Percentiles rank a stretch among this genome's conserved stretches.
Conservation (phyloP, 202 grass and related monocot species). For the Cymbopogon flexuosus region DNA sequence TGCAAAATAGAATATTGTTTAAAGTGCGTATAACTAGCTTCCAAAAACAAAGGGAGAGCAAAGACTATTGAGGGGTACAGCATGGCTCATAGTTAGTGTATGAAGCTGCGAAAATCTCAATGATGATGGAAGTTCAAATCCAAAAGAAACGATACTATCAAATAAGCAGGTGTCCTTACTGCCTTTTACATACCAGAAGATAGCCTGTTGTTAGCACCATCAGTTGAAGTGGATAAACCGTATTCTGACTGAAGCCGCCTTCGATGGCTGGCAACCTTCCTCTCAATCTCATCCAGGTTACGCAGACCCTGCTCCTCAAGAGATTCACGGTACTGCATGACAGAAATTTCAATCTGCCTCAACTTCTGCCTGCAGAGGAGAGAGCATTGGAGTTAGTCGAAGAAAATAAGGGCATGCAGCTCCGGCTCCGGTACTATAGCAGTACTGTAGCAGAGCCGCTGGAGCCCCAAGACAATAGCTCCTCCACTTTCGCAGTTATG, state of each 20-base stretch:
- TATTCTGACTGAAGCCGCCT: constrained; percentile 75
- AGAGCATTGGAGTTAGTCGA: neutral
- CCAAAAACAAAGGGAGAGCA: neutral
- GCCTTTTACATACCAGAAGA: constrained; percentile 59
- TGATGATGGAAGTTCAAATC: constrained; percentile 5
- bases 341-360: constrained; percentile 81
- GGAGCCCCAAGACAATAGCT: neutral
- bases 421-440: neutral
- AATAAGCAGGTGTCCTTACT: neutral
- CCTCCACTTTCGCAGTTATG: neutral
- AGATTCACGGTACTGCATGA: constrained; percentile 85
- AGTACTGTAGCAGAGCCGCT: neutral
- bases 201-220: constrained; percentile 49
- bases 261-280: constrained; percentile 67
- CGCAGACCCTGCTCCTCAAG: constrained; percentile 82
- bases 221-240: constrained; percentile 61
- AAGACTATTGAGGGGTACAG: neutral
- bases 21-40: neutral
- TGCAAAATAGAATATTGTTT: constrained; percentile 31
- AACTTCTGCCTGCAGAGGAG: constrained; percentile 69
- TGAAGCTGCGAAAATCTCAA: constrained; percentile 2
- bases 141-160: constrained; percentile 3
- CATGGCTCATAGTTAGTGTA: constrained; percentile 16
- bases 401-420: neutral
- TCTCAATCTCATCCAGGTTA: constrained; percentile 76